Percentiles rank a stretch among this genome's conserved stretches.
These are phyloP conservation scores for Heterobasidion annosum DNA, from an alignment of 1,284 basidiomycete genomes.

Conservation along the genomic window DNA sequence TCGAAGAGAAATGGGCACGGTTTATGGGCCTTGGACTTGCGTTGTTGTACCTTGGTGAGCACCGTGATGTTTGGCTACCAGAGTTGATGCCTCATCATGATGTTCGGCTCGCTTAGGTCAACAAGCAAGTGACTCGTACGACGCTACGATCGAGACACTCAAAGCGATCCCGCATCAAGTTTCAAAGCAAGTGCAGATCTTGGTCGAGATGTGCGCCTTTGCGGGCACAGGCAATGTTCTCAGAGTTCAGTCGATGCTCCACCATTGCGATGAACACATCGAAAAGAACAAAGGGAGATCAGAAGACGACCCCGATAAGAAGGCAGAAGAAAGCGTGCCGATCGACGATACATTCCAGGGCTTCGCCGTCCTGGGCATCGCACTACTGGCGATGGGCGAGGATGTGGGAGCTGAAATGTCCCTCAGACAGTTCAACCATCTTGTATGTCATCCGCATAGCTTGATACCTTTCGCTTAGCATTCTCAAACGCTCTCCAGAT, in stretches of 20 bases:
- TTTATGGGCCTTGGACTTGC: slow-evolving; percentile 91
- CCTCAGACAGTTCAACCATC: slow-evolving; percentile 87
- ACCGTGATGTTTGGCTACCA: not conserved
- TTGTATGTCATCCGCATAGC: slow-evolving; percentile 41
- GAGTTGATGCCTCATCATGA: not conserved
- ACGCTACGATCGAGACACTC: slow-evolving; percentile 92
- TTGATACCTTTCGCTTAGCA: not conserved
- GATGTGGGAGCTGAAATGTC: slow-evolving; percentile 98
- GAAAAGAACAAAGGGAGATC: slow-evolving; percentile 31
- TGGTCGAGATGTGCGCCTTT: slow-evolving; percentile 93
- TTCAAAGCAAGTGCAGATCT: slow-evolving; percentile 83
- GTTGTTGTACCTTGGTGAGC: slow-evolving; percentile 82
- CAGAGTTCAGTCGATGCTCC: slow-evolving; percentile 89
- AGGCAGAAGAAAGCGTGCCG: slow-evolving; percentile 37
- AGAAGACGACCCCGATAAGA: slow-evolving; percentile 25
- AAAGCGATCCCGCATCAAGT: slow-evolving; percentile 94
- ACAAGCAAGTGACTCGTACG: slow-evolving; percentile 83
- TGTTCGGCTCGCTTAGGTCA: not conserved
- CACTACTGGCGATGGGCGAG: slow-evolving; percentile 96
- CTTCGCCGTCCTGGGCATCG: slow-evolving; percentile 91
- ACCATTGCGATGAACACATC: slow-evolving; percentile 90
- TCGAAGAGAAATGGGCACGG: slow-evolving; percentile 90
- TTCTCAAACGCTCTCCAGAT: slow-evolving; percentile 49
- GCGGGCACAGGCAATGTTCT: slow-evolving; percentile 96
- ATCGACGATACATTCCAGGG: slow-evolving; percentile 84